These are phyloP conservation scores for Volvariella volvacea DNA, from an alignment of 1,284 basidiomycete genomes.

Conservation along the genomic window DNA sequence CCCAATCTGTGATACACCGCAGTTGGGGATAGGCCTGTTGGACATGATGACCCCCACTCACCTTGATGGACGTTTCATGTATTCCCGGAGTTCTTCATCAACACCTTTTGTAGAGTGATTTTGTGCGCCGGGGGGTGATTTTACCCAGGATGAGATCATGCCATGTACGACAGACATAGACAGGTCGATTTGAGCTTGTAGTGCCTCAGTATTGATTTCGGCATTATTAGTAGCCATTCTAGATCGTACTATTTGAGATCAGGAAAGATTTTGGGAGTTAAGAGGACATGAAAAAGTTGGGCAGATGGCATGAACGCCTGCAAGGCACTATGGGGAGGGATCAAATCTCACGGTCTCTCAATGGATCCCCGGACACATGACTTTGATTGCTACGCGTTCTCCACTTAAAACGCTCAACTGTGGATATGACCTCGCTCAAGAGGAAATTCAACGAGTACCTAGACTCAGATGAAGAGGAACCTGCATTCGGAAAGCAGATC, in stretches of 20 bases:
- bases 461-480: conserved; percentile 43
- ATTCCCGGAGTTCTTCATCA: conserved; percentile 56
- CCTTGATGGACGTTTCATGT: conserved; percentile 64
- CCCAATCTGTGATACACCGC: conserved; percentile 47
- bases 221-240: too few relatives aligned
- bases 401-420: too few relatives aligned
- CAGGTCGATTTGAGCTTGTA: conserved; percentile 72
- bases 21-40: conserved; percentile 9
- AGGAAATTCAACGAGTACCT: conserved; percentile 40
- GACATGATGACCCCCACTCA: conserved; percentile 19
- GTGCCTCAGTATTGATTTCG: conserved; percentile 47
- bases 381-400: too few relatives aligned
- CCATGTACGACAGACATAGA: conserved; percentile 69
- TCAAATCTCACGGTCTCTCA: too few relatives aligned
- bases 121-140: conserved; percentile 31
- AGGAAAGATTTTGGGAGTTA: too few relatives aligned
- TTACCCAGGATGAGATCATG: conserved; percentile 69
- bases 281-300: too few relatives aligned
- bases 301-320: too few relatives aligned
- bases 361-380: too few relatives aligned
- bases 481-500: conserved; percentile 52
- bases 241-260: too few relatives aligned
- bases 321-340: too few relatives aligned
- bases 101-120: conserved; percentile 27
- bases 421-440: conserved; percentile 29